Evolutionary conservation across 371 early-diverging fungal genomes (phyloP), one percentile per base, ranked within the genome.

Genomic region (Sanchytrium tribonematis): DNA sequence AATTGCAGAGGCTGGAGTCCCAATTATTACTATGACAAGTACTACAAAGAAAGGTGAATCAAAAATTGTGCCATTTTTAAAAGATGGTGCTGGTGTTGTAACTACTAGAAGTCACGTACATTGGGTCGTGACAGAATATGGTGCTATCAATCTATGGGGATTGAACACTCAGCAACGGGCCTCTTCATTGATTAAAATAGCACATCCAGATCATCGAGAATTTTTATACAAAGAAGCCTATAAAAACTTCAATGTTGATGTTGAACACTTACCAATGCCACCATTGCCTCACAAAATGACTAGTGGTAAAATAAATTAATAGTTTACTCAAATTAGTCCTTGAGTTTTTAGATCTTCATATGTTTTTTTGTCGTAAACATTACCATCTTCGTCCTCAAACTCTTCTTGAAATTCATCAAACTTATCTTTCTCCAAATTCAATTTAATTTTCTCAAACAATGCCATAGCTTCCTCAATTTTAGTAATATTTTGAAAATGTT

Each of bases 341-440:
- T 71, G 68, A 28, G 68, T 67, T 31, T 71, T 70, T 17, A 74
- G 68, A 77, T 81, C 81, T 74, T 94, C 88, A 75, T 90, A 98
- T 1, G 91, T 94, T 83, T 94, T 96, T 73, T 88, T 92, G 81
- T 91, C 93, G 73, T 89, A 95, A 68, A 98, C 96, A 73, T 98
- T 97, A 72, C 98, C 98, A 70, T 89, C 89, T 5, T 79, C 81
- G 74, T 98, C 97, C 76, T 98, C 97, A 75, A 87, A 94, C 77
- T 97, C 98, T 75, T 96, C 97, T 75, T 89, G 80, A 1, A 79
- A 79, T 48, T 93, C 90, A 2, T 83, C 79, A 31, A 93, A 77
- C 71, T 86, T 88, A 70, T 89, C 88, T 84, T 86, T 88, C 66
- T 93, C 89, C 90, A 75, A 17, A 69, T 30, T 30, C 66, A 31